Evolutionary conservation across 345 rosid genomes (phyloP), one percentile per base, ranked within the genome.

Genomic region (Syzygium grande): DNA sequence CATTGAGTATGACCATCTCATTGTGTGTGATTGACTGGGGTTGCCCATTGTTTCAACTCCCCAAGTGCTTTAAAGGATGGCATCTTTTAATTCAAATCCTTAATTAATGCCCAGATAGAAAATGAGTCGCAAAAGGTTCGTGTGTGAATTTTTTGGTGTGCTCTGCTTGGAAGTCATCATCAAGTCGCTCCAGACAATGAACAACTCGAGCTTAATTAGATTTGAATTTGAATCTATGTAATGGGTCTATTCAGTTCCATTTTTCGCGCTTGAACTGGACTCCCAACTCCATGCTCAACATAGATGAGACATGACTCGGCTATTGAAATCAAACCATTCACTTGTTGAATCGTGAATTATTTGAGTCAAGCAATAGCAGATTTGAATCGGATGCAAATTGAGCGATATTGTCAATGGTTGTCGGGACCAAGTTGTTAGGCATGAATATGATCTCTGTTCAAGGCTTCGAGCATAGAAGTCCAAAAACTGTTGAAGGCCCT

Each of bases 11-110:
- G 49, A 41, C 80, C 80, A 73, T 73, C 49, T 34, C 38, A 61
- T 61, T 61, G 38, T 61, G 73, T 61, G 73, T n/a, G 46, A 68
- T 17, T 34, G 79, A 34, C 80, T 19, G 46, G 80, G 41, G 12
- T 34, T 19, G 80, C 25, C 9, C 46, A 34, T 73, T 19, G 80
- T 73, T 46, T 73, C 80, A 34, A 34, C 80, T 73, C 49, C 80
- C 49, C 80, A 34, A 68, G 46, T 68, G 80, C 80, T 34, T 68
- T 34, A 34, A 68, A 68, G 80, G 80, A 27, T 59, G 87, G 87
- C 77, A 43, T 22, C 77, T 68, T 56, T 85, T 27, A 43, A 61
- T 78, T 86, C 85, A 77, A 77, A 34, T 17, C 84, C 46, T 77
- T 53, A 38, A 86, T 86, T 73, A 86, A 34, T 77, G 85, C 25